Percentiles rank a stretch among this genome's conserved stretches.
Evolutionary conservation across 129 eudicot species (phyloP).

Genomic region (Flaveria robusta): DNA sequence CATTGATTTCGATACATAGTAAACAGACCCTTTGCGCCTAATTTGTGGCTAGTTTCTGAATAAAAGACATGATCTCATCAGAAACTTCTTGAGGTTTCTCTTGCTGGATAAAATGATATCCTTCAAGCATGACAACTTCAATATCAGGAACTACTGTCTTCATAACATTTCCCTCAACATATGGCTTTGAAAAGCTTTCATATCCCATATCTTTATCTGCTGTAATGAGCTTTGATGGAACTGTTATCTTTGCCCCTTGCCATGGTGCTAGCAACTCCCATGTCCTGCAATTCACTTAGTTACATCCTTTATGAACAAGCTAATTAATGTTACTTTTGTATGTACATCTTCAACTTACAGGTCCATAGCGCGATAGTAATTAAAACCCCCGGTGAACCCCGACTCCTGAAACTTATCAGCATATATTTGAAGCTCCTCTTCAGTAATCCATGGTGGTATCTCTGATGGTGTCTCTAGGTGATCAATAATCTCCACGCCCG

Average conservation of each 20-base stretch:
- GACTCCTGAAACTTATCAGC: slow-evolving; percentile 34
- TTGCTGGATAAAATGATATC: slow-evolving; percentile 32
- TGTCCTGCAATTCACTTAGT: slow-evolving; percentile 13
- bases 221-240: slow-evolving; percentile 29
- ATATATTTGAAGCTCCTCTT: slow-evolving; percentile 18
- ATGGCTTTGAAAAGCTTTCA: slow-evolving; percentile 21
- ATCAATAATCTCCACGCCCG: slow-evolving; percentile 52
- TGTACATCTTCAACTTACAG: slow-evolving; percentile 17
- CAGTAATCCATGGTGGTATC: slow-evolving; percentile 44
- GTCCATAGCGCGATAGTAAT: slow-evolving; percentile 36
- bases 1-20: background rate
- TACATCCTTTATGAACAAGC: background rate
- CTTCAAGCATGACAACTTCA: slow-evolving; percentile 30
- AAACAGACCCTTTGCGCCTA: background rate
- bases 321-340: background rate
- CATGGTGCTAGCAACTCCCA: slow-evolving; percentile 37
- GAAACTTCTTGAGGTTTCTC: slow-evolving; percentile 32
- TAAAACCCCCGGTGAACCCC: slow-evolving; percentile 32
- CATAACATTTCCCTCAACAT: slow-evolving; percentile 16
- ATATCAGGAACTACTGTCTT: slow-evolving; percentile 27
- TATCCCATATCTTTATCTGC: slow-evolving; percentile 31
- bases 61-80: slow-evolving; percentile 26
- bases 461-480: slow-evolving; percentile 25
- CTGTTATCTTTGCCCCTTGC: slow-evolving; percentile 30
- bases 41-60: slow-evolving; percentile 15